These are phyloP conservation scores for Rhizopogon roseolus DNA, from an alignment of 768 basidiomycete species.

Conservation along the genomic window DNA sequence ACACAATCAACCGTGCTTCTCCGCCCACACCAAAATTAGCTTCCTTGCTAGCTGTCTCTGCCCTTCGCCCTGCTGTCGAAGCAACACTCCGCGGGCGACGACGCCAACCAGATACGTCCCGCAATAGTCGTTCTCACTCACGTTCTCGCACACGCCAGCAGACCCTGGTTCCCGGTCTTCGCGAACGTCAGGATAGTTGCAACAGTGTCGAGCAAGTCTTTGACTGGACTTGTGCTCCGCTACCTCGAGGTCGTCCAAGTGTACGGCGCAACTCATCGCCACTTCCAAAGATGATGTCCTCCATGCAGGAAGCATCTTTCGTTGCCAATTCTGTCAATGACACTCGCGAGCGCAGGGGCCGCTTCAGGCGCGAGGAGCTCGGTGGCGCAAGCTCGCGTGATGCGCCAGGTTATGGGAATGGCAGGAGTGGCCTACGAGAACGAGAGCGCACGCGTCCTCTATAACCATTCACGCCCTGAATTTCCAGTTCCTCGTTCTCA, in stretches of 20 bases:
- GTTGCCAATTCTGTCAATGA: constrained; percentile 12
- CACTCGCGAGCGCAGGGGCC: constrained; percentile 41
- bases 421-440: constrained; percentile 58
- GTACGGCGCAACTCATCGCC: constrained; percentile 56
- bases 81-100: constrained; percentile 52
- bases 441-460: constrained; percentile 29
- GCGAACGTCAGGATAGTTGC: constrained; percentile 18
- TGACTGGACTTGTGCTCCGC: constrained; percentile 42
- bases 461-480: constrained; percentile 11
- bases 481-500: not conserved
- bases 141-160: constrained; percentile 30
- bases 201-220: constrained; percentile 40
- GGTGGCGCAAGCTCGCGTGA: constrained; percentile 36
- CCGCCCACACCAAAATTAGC: constrained; percentile 57
- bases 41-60: constrained; percentile 27
- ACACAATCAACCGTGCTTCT: constrained; percentile 38
- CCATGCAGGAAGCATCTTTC: constrained; percentile 26
- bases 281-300: constrained; percentile 42
- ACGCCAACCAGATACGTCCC: constrained; percentile 31
- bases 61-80: constrained; percentile 32
- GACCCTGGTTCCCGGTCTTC: constrained; percentile 7
- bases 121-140: constrained; percentile 40
- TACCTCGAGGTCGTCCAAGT: constrained; percentile 40
- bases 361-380: constrained; percentile 50
- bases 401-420: constrained; percentile 59